Evolutionary conservation across 75 land plant species (phyloP).

Genomic region (Sequoia sempervirens): DNA sequence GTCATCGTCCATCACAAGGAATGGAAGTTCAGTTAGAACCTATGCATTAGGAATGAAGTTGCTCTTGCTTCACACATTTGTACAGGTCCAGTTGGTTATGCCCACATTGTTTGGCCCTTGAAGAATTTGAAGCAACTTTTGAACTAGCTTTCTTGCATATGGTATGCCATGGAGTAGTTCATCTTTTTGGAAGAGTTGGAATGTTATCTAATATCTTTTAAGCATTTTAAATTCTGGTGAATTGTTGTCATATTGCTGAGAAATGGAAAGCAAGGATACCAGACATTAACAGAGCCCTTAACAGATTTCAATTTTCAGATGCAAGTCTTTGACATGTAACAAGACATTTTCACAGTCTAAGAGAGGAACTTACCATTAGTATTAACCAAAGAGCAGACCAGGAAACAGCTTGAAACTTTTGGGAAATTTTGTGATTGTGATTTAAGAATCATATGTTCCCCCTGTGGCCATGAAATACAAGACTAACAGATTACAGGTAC

Average conservation of each 20-base stretch:
- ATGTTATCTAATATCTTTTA: background rate
- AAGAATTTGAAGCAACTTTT: background rate
- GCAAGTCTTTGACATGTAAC: constrained; percentile 2
- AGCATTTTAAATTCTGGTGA: constrained; percentile 1
- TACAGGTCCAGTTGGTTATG: background rate
- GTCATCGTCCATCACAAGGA: constrained; percentile 26
- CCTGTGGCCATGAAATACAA: background rate
- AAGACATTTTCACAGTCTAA: background rate
- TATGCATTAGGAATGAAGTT: constrained; percentile 11
- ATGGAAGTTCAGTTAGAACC: constrained; percentile 82
- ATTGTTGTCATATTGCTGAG: background rate
- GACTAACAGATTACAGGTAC: background rate
- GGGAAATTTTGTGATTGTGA: background rate
- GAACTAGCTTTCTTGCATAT: constrained; percentile 1
- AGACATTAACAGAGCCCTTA: background rate
- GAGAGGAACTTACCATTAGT: background rate
- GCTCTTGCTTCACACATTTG: background rate
- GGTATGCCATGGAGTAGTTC: background rate
- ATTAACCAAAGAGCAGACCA: background rate
- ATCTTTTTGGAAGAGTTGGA: background rate
- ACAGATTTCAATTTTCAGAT: constrained; percentile 6
- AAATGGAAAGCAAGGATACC: background rate
- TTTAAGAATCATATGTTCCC: background rate
- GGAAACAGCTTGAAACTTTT: background rate
- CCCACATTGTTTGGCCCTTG: constrained; percentile 4